These are phyloP conservation scores for Acanthamoeba lenticulata DNA, from an alignment of 208 protist genomes.

Conservation along the genomic window DNA sequence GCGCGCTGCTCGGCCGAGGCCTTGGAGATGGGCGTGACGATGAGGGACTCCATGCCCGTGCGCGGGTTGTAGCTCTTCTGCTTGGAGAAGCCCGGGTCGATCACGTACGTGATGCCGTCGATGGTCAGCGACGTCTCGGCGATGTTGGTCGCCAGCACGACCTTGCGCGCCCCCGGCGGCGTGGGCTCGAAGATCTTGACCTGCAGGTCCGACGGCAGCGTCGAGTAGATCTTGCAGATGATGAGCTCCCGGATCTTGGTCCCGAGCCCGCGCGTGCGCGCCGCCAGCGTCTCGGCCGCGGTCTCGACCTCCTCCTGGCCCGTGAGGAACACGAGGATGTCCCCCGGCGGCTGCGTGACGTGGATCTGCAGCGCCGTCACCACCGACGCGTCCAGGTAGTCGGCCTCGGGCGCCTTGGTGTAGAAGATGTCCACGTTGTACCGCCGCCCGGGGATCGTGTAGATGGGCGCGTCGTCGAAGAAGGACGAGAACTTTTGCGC, in stretches of 20 bases:
- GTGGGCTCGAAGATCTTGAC: constrained; percentile 95
- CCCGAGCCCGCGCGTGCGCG: constrained; percentile 87
- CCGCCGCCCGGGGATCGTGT: constrained; percentile 86
- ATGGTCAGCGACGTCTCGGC: constrained; percentile 99
- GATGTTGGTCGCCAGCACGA: constrained; percentile 99
- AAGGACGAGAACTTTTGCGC: constrained; percentile 97
- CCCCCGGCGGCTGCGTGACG: constrained; percentile 89
- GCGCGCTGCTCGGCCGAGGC: constrained; percentile 95
- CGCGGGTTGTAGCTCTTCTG: constrained; percentile 97
- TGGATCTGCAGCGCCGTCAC: constrained; percentile 95
- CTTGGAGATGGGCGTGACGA: constrained; percentile 91
- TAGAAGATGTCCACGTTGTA: constrained; percentile 93
- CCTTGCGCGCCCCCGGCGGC: constrained; percentile 90
- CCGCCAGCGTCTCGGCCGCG: constrained; percentile 84
- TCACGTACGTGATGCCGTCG: constrained; percentile 98
- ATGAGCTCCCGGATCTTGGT: constrained; percentile 89
- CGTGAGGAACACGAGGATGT: constrained; percentile 94
- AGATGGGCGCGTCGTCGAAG: constrained; percentile 95
- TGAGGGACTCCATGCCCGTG: constrained; percentile 96
- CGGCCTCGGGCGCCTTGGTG: constrained; percentile 92
- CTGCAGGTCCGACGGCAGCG: constrained; percentile 97
- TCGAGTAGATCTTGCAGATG: constrained; percentile 93
- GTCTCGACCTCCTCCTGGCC: constrained; percentile 95
- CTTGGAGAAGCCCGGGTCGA: constrained; percentile 98
- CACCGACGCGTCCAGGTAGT: constrained; percentile 94